phyloP scores from a whole-genome alignment of 2,329 filamentous ascomycete species.

The Diplodia intermedia region DNA sequence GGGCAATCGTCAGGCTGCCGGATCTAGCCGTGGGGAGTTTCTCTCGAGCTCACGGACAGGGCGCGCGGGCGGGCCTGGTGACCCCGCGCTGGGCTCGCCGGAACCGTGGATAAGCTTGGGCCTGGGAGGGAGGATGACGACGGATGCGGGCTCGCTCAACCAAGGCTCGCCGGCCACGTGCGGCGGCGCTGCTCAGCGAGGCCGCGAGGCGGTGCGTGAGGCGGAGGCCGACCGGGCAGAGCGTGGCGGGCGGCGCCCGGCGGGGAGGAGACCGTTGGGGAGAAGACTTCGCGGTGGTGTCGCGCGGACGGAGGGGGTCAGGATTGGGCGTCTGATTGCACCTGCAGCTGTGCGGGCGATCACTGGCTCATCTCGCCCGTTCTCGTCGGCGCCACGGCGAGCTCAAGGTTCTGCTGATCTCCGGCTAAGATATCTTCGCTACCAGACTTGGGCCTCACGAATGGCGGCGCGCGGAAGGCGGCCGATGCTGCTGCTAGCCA shows the following conservation, averaged over 20 bases:
- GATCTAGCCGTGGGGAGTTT: conserved; percentile 25
- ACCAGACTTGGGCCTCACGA: conserved; percentile 28
- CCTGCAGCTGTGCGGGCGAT: conserved; percentile 21
- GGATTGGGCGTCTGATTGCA: conserved; percentile 15
- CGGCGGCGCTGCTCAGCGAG: background rate
- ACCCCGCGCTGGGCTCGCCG: conserved; percentile 28
- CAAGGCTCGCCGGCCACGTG: conserved; percentile 28
- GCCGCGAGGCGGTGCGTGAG: background rate
- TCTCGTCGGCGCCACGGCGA: conserved; percentile 25
- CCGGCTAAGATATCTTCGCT: conserved; percentile 30
- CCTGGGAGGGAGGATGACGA: conserved; percentile 29
- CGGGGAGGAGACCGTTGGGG: conserved; percentile 14
- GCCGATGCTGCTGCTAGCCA: conserved; percentile 19
- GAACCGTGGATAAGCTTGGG: conserved; percentile 30
- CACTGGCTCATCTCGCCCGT: conserved; percentile 28
- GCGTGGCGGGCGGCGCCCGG: background rate
- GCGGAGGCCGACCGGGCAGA: conserved; percentile 5
- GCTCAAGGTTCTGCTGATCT: conserved; percentile 31
- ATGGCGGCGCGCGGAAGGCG: conserved; percentile 26
- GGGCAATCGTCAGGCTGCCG: conserved; percentile 21
- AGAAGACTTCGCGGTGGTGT: background rate
- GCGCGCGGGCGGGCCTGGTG: conserved; percentile 12
- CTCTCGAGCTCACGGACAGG: background rate
- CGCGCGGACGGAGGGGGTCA: conserved; percentile 3
- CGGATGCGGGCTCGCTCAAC: conserved; percentile 31